These are phyloP conservation scores for Acrocalymma vagum DNA, from an alignment of 2,329 filamentous ascomycete genomes.

Conservation along the genomic window DNA sequence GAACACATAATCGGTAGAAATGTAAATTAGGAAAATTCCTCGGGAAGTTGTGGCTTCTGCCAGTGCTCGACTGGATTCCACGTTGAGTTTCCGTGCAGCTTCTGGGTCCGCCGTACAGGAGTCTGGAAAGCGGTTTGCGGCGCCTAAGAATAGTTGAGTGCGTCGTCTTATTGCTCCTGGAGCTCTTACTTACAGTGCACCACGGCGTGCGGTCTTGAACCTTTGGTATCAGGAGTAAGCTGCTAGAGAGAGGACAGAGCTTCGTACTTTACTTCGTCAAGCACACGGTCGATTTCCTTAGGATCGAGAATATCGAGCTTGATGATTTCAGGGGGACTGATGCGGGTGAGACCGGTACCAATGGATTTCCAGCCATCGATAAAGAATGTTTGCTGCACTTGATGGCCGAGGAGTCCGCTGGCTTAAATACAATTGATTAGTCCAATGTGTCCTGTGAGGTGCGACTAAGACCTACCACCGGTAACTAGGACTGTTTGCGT, in stretches of 20 bases:
- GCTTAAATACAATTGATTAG: slow-evolving; percentile 47
- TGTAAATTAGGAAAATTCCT: slow-evolving; percentile 74
- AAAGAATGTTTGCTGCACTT: slow-evolving; percentile 77
- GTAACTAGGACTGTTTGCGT: slow-evolving; percentile 74
- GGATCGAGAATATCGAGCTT: slow-evolving; percentile 61
- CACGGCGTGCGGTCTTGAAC: slow-evolving; percentile 75
- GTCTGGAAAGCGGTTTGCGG: slow-evolving; percentile 88
- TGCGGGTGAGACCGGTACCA: slow-evolving; percentile 70
- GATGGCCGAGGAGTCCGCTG: slow-evolving; percentile 82
- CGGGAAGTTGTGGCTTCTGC: slow-evolving; percentile 71
- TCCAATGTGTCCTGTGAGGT: slow-evolving; percentile 7
- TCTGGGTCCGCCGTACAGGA: slow-evolving; percentile 82
- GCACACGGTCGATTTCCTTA: slow-evolving; percentile 54
- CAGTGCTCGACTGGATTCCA: slow-evolving; percentile 73
- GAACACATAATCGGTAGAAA: slow-evolving; percentile 86
- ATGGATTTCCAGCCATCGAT: slow-evolving; percentile 64
- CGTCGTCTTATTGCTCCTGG: neutral
- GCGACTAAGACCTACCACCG: slow-evolving; percentile 61
- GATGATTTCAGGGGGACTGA: slow-evolving; percentile 71
- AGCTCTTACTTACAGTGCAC: slow-evolving; percentile 73
- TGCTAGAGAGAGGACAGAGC: no score
- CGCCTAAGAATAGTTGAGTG: slow-evolving; percentile 63
- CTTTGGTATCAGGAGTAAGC: no score
- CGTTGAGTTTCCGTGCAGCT: slow-evolving; percentile 77
- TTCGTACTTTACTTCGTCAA: slow-evolving; percentile 62